These are phyloP conservation scores for Syzygium aqueum DNA, from an alignment of 345 rosid genomes.

Conservation along the genomic window DNA sequence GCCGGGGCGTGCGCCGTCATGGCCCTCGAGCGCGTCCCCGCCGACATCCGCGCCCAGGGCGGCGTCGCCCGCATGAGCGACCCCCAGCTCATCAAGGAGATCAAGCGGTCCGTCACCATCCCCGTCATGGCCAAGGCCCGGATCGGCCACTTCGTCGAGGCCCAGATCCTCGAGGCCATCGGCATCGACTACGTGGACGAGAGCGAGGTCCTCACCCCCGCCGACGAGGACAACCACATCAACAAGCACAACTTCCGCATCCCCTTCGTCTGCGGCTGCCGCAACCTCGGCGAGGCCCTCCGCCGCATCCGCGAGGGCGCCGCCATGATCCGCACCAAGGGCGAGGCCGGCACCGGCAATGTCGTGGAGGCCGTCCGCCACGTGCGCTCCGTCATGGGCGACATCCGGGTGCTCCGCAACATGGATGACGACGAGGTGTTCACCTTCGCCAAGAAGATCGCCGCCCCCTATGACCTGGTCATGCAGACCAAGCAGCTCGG, in stretches of 20 bases:
- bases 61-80: conserved; percentile 78
- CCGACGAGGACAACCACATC: conserved; percentile 75
- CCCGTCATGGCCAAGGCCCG: conserved; percentile 86
- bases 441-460: conserved; percentile 53
- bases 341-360: conserved; percentile 83
- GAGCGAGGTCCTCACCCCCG: conserved; percentile 63
- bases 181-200: conserved; percentile 81
- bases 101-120: conserved; percentile 57
- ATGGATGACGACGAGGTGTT: conserved; percentile 85
- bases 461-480: conserved; percentile 56
- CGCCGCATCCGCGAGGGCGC: conserved; percentile 72
- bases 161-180: conserved; percentile 65
- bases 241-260: conserved; percentile 73
- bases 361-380: conserved; percentile 74
- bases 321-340: conserved; percentile 81
- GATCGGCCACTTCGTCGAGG: conserved; percentile 74
- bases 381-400: conserved; percentile 72
- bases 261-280: conserved; percentile 82
- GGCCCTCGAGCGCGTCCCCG: conserved; percentile 75
- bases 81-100: conserved; percentile 61
- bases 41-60: conserved; percentile 66
- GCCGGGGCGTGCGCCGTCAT: conserved; percentile 79
- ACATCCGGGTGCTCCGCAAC: conserved; percentile 40
- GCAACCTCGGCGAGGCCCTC: conserved; percentile 74
- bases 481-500: conserved; percentile 73